A percentile compares a stretch with the other conserved stretches of the same genome.
phyloP scores from a whole-genome alignment of 495 filamentous ascomycete genomes.

The Hamigera avellanea region DNA sequence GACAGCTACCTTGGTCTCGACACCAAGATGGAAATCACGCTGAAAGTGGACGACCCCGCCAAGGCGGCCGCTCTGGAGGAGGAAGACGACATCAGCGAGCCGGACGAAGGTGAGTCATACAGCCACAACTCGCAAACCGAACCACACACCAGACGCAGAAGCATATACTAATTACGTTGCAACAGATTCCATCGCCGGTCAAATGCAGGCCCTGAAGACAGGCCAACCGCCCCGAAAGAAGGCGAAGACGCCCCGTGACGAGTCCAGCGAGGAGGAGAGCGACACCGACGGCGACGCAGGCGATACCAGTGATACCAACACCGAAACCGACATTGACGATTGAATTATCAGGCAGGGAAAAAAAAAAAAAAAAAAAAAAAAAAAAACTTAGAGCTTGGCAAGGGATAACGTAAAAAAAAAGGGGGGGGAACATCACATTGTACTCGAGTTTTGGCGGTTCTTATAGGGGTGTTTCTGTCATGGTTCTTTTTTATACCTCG shows the following conservation, averaged over 20 bases:
- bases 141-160: too few relatives aligned
- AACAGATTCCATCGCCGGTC: slow-evolving; percentile 83
- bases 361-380: background rate
- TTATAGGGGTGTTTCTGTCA: too few relatives aligned
- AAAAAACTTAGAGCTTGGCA: too few relatives aligned
- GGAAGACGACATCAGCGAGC: slow-evolving; percentile 91
- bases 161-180: too few relatives aligned
- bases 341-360: slow-evolving; percentile 7
- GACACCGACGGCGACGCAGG: slow-evolving; percentile 78
- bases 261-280: slow-evolving; percentile 66
- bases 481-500: too few relatives aligned
- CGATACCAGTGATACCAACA: slow-evolving; percentile 68
- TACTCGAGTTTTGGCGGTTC: too few relatives aligned
- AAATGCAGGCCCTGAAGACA: slow-evolving; percentile 82
- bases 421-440: too few relatives aligned
- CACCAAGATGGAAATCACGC: slow-evolving; percentile 72
- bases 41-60: slow-evolving; percentile 80
- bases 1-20: slow-evolving; percentile 94
- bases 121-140: too few relatives aligned
- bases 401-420: too few relatives aligned
- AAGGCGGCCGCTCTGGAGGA: slow-evolving; percentile 65
- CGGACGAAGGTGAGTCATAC: slow-evolving; percentile 74
- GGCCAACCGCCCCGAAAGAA: slow-evolving; percentile 49
- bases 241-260: slow-evolving; percentile 44
- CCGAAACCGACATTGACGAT: slow-evolving; percentile 61